These are phyloP conservation scores for Lipomyces orientalis DNA, from an alignment of 805 yeast genomes.

Conservation along the genomic window DNA sequence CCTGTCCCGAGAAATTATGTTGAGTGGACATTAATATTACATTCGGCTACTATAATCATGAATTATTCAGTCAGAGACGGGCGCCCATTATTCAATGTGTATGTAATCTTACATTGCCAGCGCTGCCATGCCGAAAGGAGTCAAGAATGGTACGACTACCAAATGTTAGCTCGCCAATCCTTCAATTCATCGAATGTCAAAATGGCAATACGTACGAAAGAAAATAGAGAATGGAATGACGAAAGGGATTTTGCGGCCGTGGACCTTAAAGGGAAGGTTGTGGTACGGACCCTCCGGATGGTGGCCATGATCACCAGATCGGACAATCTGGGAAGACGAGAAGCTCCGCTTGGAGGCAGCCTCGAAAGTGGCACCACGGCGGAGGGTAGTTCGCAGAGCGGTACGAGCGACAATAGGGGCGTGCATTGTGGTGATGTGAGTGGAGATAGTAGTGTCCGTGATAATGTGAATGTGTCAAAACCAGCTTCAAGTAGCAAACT, in stretches of 20 bases:
- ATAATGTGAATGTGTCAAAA: not conserved
- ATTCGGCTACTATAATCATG: constrained; percentile 25
- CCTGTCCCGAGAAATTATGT: not conserved
- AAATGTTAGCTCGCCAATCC: constrained; percentile 6
- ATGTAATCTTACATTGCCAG: constrained; percentile 32
- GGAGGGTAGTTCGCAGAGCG: constrained; percentile 23
- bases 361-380: constrained; percentile 18
- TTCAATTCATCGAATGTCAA: not conserved
- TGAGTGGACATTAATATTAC: constrained; percentile 6
- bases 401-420: constrained; percentile 29
- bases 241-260: constrained; percentile 69
- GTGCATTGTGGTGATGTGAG: constrained; percentile 20
- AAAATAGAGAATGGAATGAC: constrained; percentile 31
- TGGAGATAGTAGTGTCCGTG: not conserved
- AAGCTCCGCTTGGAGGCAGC: constrained; percentile 43
- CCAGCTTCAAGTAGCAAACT: not conserved
- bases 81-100: not conserved
- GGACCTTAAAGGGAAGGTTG: constrained; percentile 93
- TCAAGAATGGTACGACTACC: constrained; percentile 33
- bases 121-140: constrained; percentile 38
- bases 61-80: constrained; percentile 11
- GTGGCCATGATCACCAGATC: constrained; percentile 49
- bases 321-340: constrained; percentile 48
- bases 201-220: constrained; percentile 24
- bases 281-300: constrained; percentile 84